Base-by-base conservation (phyloP, 257 asterid species). In the Cordia subcordata region DNA sequence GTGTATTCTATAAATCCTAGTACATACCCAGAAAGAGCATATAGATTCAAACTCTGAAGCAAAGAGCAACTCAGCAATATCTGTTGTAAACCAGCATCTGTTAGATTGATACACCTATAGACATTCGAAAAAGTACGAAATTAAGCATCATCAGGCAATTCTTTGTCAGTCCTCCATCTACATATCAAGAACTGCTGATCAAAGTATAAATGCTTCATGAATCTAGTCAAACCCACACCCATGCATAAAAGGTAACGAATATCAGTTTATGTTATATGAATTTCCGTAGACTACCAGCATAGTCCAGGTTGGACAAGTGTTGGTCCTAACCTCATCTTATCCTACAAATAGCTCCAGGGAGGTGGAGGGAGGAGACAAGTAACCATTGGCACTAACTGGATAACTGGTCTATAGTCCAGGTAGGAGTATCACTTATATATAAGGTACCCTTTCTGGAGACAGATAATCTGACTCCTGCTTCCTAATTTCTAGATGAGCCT, bases 21-120 rank as follows among this genome's bases (percentile, higher is more conserved):
- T 32, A 52, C 45, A 57, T 73, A 92, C 99, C 89, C 79, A 45
- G 99, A 92, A 71, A 92, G 96, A 57, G 99, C 99, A 35, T 92
- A 88, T 57, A 92, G 94, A 79, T 92, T 92, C 85, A 92, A 78
- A 79, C 81, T 81, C 66, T 66, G 81, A 54, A 89, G 94, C 46
- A 81, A 77, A 60, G 81, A 73, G 79, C 99, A 92, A 61, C 81
- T 82, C 58, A 58, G 66, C 72, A 82, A 65, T 79, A 88, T 78
- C 80, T 63, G 82, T 57, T 77, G 81, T 71, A 92, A 72, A 58
- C 99, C 97, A 55, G 35, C 55, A 68, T 92, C 99, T 0, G 95
- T 86, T 49, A 92, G 63, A 82, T 83, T 92, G 87, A 85, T 49
- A 63, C 99, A 92, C 82, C 99, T 92, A 77, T 13, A 52, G 19